phyloP scores from a whole-genome alignment of 768 basidiomycete genomes.

The Obba rivulosa region DNA sequence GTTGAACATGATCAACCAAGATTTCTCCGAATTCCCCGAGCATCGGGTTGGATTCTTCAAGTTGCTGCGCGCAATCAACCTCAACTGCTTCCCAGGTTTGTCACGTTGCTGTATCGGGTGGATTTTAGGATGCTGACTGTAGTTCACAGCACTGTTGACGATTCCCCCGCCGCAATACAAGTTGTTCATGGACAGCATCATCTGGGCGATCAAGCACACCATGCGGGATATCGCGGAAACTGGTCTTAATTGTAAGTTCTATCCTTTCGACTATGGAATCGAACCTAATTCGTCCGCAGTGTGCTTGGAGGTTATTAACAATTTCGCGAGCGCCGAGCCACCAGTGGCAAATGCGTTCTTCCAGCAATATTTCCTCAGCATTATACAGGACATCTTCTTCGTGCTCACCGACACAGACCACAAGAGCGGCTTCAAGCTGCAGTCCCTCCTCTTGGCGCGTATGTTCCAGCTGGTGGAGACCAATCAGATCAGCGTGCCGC shows the following conservation, averaged over 20 bases:
- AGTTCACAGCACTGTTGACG: slow-evolving; percentile 61
- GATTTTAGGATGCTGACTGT: background rate
- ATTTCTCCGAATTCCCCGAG: slow-evolving; percentile 98
- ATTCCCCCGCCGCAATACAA: slow-evolving; percentile 94
- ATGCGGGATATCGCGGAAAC: slow-evolving; percentile 98
- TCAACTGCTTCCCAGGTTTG: slow-evolving; percentile 92
- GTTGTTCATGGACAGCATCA: slow-evolving; percentile 94
- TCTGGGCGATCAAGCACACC: slow-evolving; percentile 99
- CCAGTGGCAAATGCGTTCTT: slow-evolving; percentile 88
- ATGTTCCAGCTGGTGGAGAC: slow-evolving; percentile 91
- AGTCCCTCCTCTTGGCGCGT: slow-evolving; percentile 85
- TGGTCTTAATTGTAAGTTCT: slow-evolving; percentile 62
- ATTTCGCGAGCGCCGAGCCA: slow-evolving; percentile 80
- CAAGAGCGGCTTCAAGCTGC: slow-evolving; percentile 97
- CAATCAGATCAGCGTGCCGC: slow-evolving; percentile 71
- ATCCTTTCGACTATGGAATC: background rate
- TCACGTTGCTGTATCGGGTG: background rate
- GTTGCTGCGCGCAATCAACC: slow-evolving; percentile 86
- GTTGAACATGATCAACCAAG: slow-evolving; percentile 98
- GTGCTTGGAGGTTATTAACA: slow-evolving; percentile 91
- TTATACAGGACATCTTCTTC: slow-evolving; percentile 94
- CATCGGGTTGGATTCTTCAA: slow-evolving; percentile 98
- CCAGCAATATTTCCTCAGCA: slow-evolving; percentile 90
- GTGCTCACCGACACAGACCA: slow-evolving; percentile 97
- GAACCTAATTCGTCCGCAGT: slow-evolving; percentile 39